Conservation (phyloP, 768 basidiomycete species). For the Pleurotus pulmonarius region DNA sequence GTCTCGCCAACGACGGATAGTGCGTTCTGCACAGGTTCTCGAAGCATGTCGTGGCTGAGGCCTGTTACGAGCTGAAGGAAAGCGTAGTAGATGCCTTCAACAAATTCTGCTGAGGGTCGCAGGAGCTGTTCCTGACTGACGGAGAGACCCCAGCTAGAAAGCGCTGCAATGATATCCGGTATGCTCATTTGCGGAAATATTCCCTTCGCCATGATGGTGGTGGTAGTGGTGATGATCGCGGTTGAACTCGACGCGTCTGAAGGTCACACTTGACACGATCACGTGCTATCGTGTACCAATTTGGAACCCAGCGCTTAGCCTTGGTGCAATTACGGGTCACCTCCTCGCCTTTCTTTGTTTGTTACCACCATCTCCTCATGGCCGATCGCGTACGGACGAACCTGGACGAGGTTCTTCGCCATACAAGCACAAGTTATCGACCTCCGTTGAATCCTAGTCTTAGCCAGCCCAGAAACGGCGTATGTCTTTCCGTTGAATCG, state of each 20-base stretch:
- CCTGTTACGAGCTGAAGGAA: conserved; percentile 72
- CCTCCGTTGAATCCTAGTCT: neutral
- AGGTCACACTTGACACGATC: conserved; percentile 2
- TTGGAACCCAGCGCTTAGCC: too few species aligned
- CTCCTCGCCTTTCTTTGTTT: neutral
- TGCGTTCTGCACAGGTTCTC: conserved; percentile 53
- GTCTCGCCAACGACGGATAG: conserved; percentile 47
- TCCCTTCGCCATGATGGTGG: conserved; percentile 37
- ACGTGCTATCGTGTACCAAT: neutral
- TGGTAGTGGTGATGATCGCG: neutral
- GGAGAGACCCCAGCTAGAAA: conserved; percentile 66
- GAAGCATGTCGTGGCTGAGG: conserved; percentile 54
- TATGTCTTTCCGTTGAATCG: neutral
- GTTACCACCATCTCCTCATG: conserved; percentile 11
- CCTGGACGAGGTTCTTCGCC: conserved; percentile 34
- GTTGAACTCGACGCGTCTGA: conserved; percentile 8
- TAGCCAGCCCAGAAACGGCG: conserved; percentile 1
- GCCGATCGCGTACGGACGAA: conserved; percentile 29
- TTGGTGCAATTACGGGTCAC: neutral
- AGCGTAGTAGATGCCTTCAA: conserved; percentile 63
- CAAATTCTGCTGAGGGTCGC: conserved; percentile 67
- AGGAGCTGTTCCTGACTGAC: conserved; percentile 66
- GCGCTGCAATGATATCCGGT: conserved; percentile 59
- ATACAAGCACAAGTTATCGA: conserved; percentile 7
- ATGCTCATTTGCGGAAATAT: conserved; percentile 65